Evolutionary conservation across 2,329 filamentous ascomycete species (phyloP), one percentile per base, ranked within the genome.

Genomic region (Capronia epimyces): DNA sequence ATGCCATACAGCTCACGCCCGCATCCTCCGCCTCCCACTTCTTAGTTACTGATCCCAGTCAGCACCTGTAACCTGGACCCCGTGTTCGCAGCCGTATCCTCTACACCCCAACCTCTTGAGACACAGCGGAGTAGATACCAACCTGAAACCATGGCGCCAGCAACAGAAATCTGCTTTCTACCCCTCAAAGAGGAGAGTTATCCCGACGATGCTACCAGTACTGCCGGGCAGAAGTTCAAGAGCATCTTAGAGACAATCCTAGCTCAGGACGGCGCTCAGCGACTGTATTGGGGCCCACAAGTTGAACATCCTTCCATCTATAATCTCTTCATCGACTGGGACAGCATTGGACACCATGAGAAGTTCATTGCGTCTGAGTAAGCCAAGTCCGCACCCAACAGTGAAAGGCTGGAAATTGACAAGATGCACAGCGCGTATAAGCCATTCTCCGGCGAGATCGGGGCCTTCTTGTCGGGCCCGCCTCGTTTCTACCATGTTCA

Each of bases 261-360:
- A n/a, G 36, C 56, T 12, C 62, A 64, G 21, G 52, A 58, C 8
- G 60, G 61, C 43, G 58, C 53, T 29, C 60, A 61, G 48, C 40
- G 59, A 16, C 24, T 48, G 31, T 62, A 55, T 49, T 58, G 43
- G 29, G 63, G 63, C 25, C 46, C 45, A 6, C 57, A 62, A 37
- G 44, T 62, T 4, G 63, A 65, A 45, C 60, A 62, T 34, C 58
- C 49, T 1, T 58, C 42, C 36, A 52, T 55, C 3, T 20, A 57
- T 21, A 52, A 49, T n/a, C 40, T 64, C 6, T 59, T 63, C 34
- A 49, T 65, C 21, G 62, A 64, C 43, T 65, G 63, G 63, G 58
- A 61, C 18, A 61, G 50, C 12, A 42, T 62, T n/a, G 60, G 60
- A 24, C 40, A 50, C 25, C 62, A 64, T 50, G 56, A 60, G 37